Percentiles rank a stretch among this genome's conserved stretches.
Conservation (phyloP, 164 flowering plant species). For the Annona cherimola region DNA sequence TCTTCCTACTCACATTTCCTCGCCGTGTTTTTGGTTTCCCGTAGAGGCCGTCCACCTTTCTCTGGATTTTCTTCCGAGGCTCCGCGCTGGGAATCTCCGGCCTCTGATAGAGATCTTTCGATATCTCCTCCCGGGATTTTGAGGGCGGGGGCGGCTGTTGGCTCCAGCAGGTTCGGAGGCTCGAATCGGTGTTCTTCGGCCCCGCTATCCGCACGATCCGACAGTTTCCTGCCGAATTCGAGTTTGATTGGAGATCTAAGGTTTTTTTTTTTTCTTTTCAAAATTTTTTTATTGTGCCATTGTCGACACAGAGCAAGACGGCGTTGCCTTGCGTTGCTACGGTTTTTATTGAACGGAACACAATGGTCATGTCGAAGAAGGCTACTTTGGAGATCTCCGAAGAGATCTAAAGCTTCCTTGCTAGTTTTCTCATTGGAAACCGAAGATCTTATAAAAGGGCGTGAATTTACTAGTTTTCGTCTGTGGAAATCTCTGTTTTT, state of each 20-base stretch:
- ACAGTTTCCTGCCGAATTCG: not conserved
- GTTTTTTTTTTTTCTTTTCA: not conserved
- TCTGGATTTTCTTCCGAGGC: not conserved
- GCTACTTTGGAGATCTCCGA: not conserved
- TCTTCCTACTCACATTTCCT: not conserved
- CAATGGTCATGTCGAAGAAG: not conserved
- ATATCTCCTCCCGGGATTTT: not conserved
- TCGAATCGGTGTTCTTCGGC: not conserved
- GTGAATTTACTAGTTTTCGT: not conserved
- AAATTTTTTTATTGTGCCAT: too few relatives aligned
- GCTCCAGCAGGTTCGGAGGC: not conserved
- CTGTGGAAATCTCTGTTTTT: not conserved
- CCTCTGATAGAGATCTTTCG: not conserved
- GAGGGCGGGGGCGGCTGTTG: not conserved
- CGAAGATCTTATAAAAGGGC: not conserved
- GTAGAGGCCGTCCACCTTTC: not conserved
- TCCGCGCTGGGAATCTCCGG: not conserved
- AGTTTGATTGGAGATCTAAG: not conserved
- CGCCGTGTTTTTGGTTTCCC: not conserved
- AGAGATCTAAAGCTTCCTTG: not conserved
- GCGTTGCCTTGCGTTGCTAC: not conserved
- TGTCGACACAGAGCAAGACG: not conserved
- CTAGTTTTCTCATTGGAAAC: not conserved
- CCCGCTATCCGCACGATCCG: not conserved
- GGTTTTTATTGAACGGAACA: not conserved